Conservation (phyloP, 306 rosid species). For the Glycyrrhiza uralensis region DNA sequence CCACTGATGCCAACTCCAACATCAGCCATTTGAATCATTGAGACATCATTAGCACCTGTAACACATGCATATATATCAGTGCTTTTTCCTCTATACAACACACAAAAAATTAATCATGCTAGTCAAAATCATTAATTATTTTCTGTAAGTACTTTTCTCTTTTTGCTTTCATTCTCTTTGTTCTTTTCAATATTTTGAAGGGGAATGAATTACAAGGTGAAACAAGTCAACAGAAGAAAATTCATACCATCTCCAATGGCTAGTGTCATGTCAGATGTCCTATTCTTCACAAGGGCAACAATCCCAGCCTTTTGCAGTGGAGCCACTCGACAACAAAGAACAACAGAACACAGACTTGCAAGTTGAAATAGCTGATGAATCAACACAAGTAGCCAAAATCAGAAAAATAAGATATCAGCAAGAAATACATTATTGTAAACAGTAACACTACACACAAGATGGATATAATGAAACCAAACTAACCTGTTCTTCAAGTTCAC, state of each 20-base stretch:
- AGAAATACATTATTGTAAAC: neutral
- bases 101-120: neutral
- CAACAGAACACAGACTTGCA: conserved; percentile 73
- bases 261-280: conserved; percentile 88
- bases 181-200: neutral
- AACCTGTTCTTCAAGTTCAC: conserved; percentile 80
- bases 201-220: neutral
- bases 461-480: conserved; percentile 38
- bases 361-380: conserved; percentile 68
- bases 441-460: neutral
- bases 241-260: conserved; percentile 91
- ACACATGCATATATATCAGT: conserved; percentile 5
- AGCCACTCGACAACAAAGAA: conserved; percentile 97
- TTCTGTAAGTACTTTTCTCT: neutral
- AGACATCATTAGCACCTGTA: conserved; percentile 94
- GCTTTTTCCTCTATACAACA: neutral
- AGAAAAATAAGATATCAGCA: conserved; percentile 25
- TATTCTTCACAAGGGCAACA: conserved; percentile 75
- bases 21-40: conserved; percentile 99
- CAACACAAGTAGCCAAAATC: conserved; percentile 23
- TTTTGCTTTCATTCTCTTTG: neutral
- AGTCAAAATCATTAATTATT: neutral
- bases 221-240: neutral
- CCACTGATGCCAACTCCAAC: conserved; percentile 99
- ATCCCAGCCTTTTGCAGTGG: conserved; percentile 96